Evolutionary conservation across 805 yeast genomes (phyloP), one percentile per base, ranked within the genome.

Genomic region (Lipomyces sp.): DNA sequence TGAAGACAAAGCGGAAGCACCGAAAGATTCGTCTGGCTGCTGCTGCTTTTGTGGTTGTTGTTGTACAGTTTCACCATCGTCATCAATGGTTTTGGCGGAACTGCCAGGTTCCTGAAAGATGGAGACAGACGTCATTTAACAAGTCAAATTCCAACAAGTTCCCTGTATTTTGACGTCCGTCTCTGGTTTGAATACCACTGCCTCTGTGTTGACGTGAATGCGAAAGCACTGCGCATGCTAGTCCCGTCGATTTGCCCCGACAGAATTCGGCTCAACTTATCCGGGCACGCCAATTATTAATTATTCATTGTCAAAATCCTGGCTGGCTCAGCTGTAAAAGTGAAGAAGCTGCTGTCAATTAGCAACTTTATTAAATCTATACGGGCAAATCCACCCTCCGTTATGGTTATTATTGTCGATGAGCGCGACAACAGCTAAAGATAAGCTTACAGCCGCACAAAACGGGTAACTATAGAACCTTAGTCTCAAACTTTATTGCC

Each of bases 1-100:
- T 15, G 35, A 58, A n/a, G 54, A 39, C 6, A 29, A 55, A 30
- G 24, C 39, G 33, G 58, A 55, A 18, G 58, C 29, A 34, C 15
- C 32, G 2, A 33, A 24, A 24, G 24, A 24, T 24, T 24, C 24
- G 24, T 24, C 24, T 24, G 1, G 24, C 1, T 1, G 24, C 24
- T 24, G 24, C 24, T 24, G 24, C 24, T 24, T 24, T 24, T 24
- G 3, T 18, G 24, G 58, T 18, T 10, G 42, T 32, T 6, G 57
- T 55, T 55, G 37, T 55, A 8, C 34, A 7, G 58, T 42, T 42
- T 18, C 48, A 1, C 7, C 48, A 42, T 15, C 48, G 24, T 24
- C 48, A 18, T 15, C 5, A n/a, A 6, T n/a, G 10, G 48, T 5
- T 5, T 18, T 42, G n/a, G 15, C n/a, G n/a, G 24, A n/a, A 42